Evolutionary conservation across 495 filamentous ascomycete species (phyloP), one percentile per base, ranked within the genome.

Genomic region (Penicillium ucsense): DNA sequence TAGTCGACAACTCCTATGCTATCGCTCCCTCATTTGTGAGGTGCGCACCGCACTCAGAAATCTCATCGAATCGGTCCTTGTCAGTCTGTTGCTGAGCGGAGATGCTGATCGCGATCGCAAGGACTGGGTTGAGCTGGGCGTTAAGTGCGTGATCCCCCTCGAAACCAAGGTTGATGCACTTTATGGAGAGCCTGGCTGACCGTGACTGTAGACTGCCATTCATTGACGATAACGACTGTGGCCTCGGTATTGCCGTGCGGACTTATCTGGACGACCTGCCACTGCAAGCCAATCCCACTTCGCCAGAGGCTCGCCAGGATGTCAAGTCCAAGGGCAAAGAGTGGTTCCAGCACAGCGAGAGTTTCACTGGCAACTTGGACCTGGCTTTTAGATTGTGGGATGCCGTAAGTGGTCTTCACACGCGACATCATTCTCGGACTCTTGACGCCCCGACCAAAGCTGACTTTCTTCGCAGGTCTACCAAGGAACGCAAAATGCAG

Each of bases 261-360:
- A 89, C 86, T 5, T 91, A 94, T 62, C 77, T 99, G 20, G 94
- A 99, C 57, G 91, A 96, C 45, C 69, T 86, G 31, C 71, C 68
- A n/a, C 61, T 77, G 29, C 67, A 80, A 38, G 51, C 55, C n/a
- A 57, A 73, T 35, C 73, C 78, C 7, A 78, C 74, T 1, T 77
- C 80, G 4, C 70, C 75, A 7, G 81, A 84, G 29, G 76, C 78
- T 4, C 70, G 78, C 8, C 74, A 78, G 8, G 75, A 77, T 44
- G 81, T 82, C 35, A 81, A 78, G 48, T 59, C 63, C 6, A 82
- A 82, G 61, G 80, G 87, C 52, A 79, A 82, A 28, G 72, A 65
- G 3, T 86, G 78, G 66, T 91, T 96, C 55, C 85, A 85, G 10
- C 83, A 86, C 55, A 84, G 83, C 33, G 74, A 82, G 20, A 79